Evolutionary conservation across 805 yeast species (phyloP).

Genomic region (Saccharomycopsis malanga): DNA sequence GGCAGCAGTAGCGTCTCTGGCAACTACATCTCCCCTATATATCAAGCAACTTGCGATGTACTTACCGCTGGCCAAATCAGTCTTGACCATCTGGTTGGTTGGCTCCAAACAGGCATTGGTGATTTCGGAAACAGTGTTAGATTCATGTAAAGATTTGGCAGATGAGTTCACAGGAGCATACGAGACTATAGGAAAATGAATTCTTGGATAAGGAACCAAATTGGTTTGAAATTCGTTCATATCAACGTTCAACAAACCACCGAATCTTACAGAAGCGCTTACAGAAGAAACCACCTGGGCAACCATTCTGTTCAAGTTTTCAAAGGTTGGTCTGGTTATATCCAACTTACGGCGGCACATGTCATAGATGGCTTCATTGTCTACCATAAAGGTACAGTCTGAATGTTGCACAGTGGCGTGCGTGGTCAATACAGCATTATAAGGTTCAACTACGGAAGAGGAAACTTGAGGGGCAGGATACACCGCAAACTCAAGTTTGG

Average conservation of each 20-base stretch:
- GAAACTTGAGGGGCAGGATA: constrained; percentile 98
- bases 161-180: constrained; percentile 94
- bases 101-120: constrained; percentile 98
- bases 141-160: constrained; percentile 87
- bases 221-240: constrained; percentile 97
- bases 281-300: constrained; percentile 98
- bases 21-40: constrained; percentile 97
- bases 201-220: constrained; percentile 98
- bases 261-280: constrained; percentile 94
- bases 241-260: constrained; percentile 95
- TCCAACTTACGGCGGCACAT: constrained; percentile 95
- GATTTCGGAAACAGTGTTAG: constrained; percentile 89
- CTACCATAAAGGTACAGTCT: constrained; percentile 98
- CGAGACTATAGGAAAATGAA: constrained; percentile 97
- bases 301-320: constrained; percentile 81
- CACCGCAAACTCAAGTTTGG: constrained; percentile 95
- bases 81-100: constrained; percentile 97
- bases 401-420: constrained; percentile 97
- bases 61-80: constrained; percentile 94
- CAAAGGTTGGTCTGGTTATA: constrained; percentile 84
- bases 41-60: constrained; percentile 97
- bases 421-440: constrained; percentile 93
- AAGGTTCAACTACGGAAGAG: constrained; percentile 96
- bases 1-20: constrained; percentile 96
- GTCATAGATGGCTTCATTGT: constrained; percentile 97